phyloP scores from a whole-genome alignment of 176 grass and related monocot genomes.

The Bromus sterilis region DNA sequence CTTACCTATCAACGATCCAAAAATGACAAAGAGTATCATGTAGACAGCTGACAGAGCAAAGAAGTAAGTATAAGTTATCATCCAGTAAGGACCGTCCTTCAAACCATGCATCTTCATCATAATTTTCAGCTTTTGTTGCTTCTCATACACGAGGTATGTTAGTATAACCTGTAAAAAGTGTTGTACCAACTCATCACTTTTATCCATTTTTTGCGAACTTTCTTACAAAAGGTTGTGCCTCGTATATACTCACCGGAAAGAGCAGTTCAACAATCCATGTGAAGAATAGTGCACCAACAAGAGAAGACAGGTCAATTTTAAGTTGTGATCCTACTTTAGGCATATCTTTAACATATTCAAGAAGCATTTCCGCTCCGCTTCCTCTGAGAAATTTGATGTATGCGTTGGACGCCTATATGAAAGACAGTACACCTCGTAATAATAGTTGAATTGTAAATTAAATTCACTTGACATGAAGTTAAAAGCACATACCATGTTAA shows the following conservation, averaged over 20 bases:
- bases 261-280: constrained; percentile 79
- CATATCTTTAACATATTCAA: constrained; percentile 57
- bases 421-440: not conserved
- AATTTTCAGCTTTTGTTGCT: constrained; percentile 72
- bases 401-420: constrained; percentile 31
- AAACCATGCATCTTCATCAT: constrained; percentile 96
- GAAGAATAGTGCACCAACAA: constrained; percentile 85
- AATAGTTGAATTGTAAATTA: not conserved
- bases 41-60: constrained; percentile 64
- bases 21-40: constrained; percentile 48
- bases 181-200: not conserved
- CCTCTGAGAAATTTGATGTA: constrained; percentile 32
- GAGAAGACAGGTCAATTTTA: constrained; percentile 59
- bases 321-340: constrained; percentile 29
- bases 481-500: constrained; percentile 48
- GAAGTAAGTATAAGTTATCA: constrained; percentile 69
- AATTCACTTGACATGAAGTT: not conserved
- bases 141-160: constrained; percentile 45
- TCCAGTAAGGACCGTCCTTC: constrained; percentile 59
- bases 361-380: constrained; percentile 13
- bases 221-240: not conserved
- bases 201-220: not conserved
- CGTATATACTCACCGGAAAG: constrained; percentile 81
- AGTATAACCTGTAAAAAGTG: constrained; percentile 36
- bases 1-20: constrained; percentile 79